Base-by-base conservation (phyloP, 352 stramenopile species). In the Phytophthora multivora region DNA sequence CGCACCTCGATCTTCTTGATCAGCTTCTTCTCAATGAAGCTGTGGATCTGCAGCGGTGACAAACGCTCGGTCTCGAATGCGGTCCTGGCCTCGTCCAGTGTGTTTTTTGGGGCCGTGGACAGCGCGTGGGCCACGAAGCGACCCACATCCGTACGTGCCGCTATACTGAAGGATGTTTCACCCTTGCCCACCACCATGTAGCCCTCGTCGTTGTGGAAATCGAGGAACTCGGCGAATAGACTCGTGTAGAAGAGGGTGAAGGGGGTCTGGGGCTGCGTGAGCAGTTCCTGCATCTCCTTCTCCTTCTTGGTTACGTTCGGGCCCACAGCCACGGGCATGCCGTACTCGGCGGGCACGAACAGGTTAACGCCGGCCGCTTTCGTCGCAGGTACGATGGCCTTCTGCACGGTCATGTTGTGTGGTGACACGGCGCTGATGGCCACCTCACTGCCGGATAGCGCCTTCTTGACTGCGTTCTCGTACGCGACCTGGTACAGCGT, bases 351-450 rank as follows among this genome's bases (percentile, higher is more conserved):
- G 19, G 63, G 56, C 40, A 71, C 51, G 38, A 71, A 71, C 16
- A 71, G 50, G 51, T 71, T 42, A n/a, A 71, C 47, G 49, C 55
- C 56, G 5, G 63, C 63, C 21, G 49, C 43, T 45, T 71, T 71
- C 19, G 63, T 55, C n/a, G 48, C 62, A 3, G 16, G 41, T 2
- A 59, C 50, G 10, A 63, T 26, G 18, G 21, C 25, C n/a, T 41
- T 28, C 33, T 67, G 63, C 30, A 52, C 39, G 25, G 25, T 31
- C 40, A 69, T 56, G 30, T 42, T 36, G 43, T 45, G 21, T 1
- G 21, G 21, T 23, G 21, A 23, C 21, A 23, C 21, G 21, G 21
- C 21, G 3, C 21, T 23, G 21, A 23, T 23, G 21, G 21, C 21
- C 21, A 23, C 21, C 21, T 72, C 59, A 23, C 53, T 69, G 43